These are phyloP conservation scores for Nicotiana knightiana DNA, from an alignment of 257 asterid genomes.

Conservation along the genomic window DNA sequence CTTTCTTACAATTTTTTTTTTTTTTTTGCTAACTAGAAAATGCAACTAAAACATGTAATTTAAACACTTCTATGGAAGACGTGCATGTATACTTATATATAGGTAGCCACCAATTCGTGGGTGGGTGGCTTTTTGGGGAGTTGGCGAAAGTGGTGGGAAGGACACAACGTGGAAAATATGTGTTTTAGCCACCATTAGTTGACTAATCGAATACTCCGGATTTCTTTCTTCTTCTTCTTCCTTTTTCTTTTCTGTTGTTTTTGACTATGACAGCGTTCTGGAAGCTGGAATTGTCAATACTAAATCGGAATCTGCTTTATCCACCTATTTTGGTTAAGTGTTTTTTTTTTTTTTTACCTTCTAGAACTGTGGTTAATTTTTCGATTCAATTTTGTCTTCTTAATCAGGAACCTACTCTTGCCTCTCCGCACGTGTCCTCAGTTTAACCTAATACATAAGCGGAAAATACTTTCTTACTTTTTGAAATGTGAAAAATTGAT, in stretches of 20 bases:
- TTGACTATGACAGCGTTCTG: background rate
- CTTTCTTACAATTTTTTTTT: too few relatives aligned
- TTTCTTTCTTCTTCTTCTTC: background rate
- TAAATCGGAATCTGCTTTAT: background rate
- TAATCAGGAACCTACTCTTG: background rate
- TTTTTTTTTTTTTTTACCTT: background rate
- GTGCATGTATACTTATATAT: background rate
- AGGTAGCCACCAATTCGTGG: background rate
- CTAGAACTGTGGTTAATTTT: slow-evolving; percentile 1
- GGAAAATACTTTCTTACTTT: too few relatives aligned
- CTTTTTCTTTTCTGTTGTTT: background rate
- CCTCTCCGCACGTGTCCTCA: background rate
- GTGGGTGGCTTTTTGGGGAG: background rate
- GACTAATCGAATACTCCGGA: background rate
- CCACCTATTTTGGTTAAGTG: background rate
- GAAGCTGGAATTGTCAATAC: background rate
- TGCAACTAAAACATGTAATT: background rate
- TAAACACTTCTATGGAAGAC: background rate
- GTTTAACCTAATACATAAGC: background rate
- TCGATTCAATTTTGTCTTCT: background rate
- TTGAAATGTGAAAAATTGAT: too few relatives aligned
- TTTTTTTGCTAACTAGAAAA: background rate
- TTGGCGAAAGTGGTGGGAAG: background rate
- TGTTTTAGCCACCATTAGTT: background rate
- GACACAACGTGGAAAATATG: background rate